Base-by-base conservation (phyloP, 768 basidiomycete genomes). In the Suillus subaureus region DNA sequence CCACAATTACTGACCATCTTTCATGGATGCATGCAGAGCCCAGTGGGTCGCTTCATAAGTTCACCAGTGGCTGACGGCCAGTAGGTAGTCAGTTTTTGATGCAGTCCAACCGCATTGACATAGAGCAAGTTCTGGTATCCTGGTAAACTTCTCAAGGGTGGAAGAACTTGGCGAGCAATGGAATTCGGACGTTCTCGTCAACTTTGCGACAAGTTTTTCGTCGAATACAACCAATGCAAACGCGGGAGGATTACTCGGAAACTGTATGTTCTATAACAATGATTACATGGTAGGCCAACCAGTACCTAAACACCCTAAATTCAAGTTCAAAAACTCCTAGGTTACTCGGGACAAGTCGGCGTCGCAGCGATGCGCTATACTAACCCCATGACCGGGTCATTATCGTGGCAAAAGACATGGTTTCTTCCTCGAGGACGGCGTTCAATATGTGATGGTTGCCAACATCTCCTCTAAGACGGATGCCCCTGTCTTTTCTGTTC, bases 371-470 rank as follows among this genome's bases (percentile, higher is more conserved):
- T 90, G 89, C 81, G 83, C 54, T 92, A 86, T 72, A 84, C 84
- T 35, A 91, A 91, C 70, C 89, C 91, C 5, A 62, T 79, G 54
- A 90, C 88, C 5, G 69, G 77, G n/a, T 70, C 80, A 12, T 74
- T 92, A 39, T 72, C 78, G 49, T 92, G 84, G 82, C 87, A 89
- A 70, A 92, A 91, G 75, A 82, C 85, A 0, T 91, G 88, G 87
- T 91, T n/a, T 92, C 78, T 91, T 90, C 83, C 79, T 91, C 39
- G 81, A 84, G 15, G 75, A 87, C 69, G 87, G 88, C 64, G 78
- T 87, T 9, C 88, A 89, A 69, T 82, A 86, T 67, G 85, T 91
- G 66, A 86, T 87, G 82, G 70, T 91, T 31, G 80, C 86, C 60
- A 79, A 78, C 66, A 74, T 90, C 52, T 71, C 79, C 26, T 84